A percentile compares a stretch with the other conserved stretches of the same genome.
Evolutionary conservation across 768 basidiomycete genomes (phyloP).

Genomic region (Mycena floridula): DNA sequence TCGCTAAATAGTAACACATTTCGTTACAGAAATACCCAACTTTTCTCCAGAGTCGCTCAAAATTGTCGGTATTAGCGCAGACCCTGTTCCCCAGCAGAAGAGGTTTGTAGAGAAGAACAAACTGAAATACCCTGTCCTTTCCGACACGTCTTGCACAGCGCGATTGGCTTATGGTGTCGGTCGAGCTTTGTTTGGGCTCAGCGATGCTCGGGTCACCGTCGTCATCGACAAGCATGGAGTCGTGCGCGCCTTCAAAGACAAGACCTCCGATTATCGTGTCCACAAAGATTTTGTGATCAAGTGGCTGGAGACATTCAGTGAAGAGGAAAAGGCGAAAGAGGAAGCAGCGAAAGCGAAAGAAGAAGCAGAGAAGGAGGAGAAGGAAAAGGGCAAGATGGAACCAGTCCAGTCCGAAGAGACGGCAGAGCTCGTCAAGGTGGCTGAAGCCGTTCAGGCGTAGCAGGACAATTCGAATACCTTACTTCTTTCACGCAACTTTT

Average conservation of each 20-base stretch:
- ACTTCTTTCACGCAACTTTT: no score
- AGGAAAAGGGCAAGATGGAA: no score
- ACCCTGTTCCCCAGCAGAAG: slow-evolving; percentile 69
- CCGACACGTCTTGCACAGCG: slow-evolving; percentile 58
- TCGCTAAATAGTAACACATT: neutral
- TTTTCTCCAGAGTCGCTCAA: slow-evolving; percentile 61
- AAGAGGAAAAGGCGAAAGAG: slow-evolving; percentile 31
- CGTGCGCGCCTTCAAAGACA: slow-evolving; percentile 55
- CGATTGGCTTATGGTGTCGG: slow-evolving; percentile 63
- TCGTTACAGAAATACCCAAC: slow-evolving; percentile 57
- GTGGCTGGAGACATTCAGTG: slow-evolving; percentile 50
- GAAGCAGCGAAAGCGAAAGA: no score
- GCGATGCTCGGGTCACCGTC: slow-evolving; percentile 64
- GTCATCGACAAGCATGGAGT: slow-evolving; percentile 69
- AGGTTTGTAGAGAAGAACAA: slow-evolving; percentile 67
- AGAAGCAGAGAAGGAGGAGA: no score
- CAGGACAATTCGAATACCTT: no score
- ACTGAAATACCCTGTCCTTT: slow-evolving; percentile 77
- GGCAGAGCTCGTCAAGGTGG: no score
- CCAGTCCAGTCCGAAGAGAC: no score
- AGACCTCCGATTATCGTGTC: slow-evolving; percentile 54
- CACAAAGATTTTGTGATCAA: slow-evolving; percentile 70
- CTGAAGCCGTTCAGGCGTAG: no score
- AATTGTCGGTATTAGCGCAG: slow-evolving; percentile 69
- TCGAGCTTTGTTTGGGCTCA: slow-evolving; percentile 61